Base-by-base conservation (phyloP, 768 basidiomycete species). In the Termitomyces heimii region DNA sequence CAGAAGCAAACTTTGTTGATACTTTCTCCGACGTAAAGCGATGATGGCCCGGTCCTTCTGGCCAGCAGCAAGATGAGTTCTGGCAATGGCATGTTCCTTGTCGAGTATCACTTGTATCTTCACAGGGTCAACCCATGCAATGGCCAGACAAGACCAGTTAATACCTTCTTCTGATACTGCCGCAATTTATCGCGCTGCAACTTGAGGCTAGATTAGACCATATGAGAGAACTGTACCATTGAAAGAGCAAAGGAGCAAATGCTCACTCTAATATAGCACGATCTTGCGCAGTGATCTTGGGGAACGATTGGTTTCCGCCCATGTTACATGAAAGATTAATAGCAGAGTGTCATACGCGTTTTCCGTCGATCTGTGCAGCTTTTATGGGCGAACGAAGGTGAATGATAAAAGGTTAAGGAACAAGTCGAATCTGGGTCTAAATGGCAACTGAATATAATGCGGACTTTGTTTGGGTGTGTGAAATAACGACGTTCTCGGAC, bases 211-310 rank as follows among this genome's bases (percentile, higher is more conserved):
- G 31, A 67, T 40, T n/a, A 9, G n/a, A 52, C 54, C 34, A 39
- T 43, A 54, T 40, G 43, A 46, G 50, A 62, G 58, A 48, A 62
- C 53, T 26, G 40, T 55, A 60, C 48, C 39, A 50, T 54, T 40
- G 10, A 35, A 63, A 37, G 63, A 47, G 12, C 12, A 37, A 63
- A 37, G 53, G 63, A 47, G 10, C 39, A 46, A 59, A 56, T 57
- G 80, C 91, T 69, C 61, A 98, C 96, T 98, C 96, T 59, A 99
- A 82, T 60, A 99, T 89, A 44, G 97, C 96, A 62, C 88, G 84
- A 71, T 99, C 97, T 67, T 95, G 95, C 29, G 84, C 76, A 20
- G 97, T 98, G 61, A 99, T 84, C 77, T 91, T 97, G 48, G 92
- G 93, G 34, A 79, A 71, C 37, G 89, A 91, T 70, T 89, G 86